A percentile compares a stretch with the other conserved stretches of the same genome.
Evolutionary conservation across 345 rosid species (phyloP).

Genomic region (Hevea brasiliensis): DNA sequence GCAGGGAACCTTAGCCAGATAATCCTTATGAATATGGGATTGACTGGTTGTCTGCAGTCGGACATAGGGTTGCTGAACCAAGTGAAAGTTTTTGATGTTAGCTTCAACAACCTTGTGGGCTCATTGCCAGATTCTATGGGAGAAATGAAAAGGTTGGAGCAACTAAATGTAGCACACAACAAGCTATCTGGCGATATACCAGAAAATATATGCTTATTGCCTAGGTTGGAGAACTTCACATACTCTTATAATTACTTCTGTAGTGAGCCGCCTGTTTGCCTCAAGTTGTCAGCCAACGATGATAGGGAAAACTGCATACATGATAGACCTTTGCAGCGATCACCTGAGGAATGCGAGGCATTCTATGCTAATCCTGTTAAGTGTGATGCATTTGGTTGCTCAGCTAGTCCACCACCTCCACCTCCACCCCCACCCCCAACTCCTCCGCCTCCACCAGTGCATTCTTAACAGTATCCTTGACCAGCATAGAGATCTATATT

Average conservation of each 20-base stretch:
- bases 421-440: not conserved
- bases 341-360: constrained; percentile 52
- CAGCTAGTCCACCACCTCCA: constrained; percentile 35
- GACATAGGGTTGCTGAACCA: constrained; percentile 55
- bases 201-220: constrained; percentile 57
- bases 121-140: constrained; percentile 63
- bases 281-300: constrained; percentile 45
- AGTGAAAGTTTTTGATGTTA: constrained; percentile 71
- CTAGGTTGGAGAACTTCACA: constrained; percentile 73
- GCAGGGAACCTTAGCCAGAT: constrained; percentile 51
- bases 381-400: constrained; percentile 58
- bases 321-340: constrained; percentile 56
- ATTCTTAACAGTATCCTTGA: constrained; percentile 4
- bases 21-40: constrained; percentile 49
- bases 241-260: constrained; percentile 63
- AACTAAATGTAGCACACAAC: constrained; percentile 69
- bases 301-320: constrained; percentile 70
- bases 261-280: constrained; percentile 59
- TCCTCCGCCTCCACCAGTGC: not conserved
- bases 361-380: constrained; percentile 53
- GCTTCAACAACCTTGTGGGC: constrained; percentile 67
- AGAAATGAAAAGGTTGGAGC: constrained; percentile 69
- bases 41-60: constrained; percentile 63
- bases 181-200: constrained; percentile 65
- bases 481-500: not conserved